Conservation (phyloP, 495 filamentous ascomycete species). For the Penicillium nucicola region DNA sequence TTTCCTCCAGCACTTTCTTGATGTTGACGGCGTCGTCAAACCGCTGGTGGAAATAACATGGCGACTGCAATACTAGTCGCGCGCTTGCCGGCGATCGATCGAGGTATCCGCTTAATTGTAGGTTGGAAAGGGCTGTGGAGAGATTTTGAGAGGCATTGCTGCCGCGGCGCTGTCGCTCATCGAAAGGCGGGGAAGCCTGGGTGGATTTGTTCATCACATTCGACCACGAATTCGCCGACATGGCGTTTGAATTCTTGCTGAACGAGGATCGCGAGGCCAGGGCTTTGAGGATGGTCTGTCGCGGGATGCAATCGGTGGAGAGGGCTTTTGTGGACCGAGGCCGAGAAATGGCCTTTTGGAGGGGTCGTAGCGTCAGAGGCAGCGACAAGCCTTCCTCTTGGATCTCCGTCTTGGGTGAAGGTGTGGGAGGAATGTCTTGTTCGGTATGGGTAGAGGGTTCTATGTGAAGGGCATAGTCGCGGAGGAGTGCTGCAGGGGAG, state of each 20-base stretch:
- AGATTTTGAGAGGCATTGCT: slow-evolving; percentile 56
- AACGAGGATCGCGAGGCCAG: slow-evolving; percentile 66
- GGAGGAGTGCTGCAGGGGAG: slow-evolving; percentile 32
- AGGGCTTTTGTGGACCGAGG: slow-evolving; percentile 58
- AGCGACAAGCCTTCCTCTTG: slow-evolving; percentile 32
- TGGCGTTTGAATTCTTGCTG: slow-evolving; percentile 51
- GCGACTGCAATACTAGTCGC: slow-evolving; percentile 70
- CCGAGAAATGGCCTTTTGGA: slow-evolving; percentile 39
- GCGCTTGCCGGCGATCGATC: slow-evolving; percentile 58
- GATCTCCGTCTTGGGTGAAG: slow-evolving; percentile 19
- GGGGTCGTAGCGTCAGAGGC: slow-evolving; percentile 34
- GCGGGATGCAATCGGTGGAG: slow-evolving; percentile 70
- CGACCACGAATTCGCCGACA: slow-evolving; percentile 45
- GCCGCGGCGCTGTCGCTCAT: slow-evolving; percentile 43
- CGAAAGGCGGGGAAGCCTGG: slow-evolving; percentile 26
- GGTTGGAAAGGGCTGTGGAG: slow-evolving; percentile 61
- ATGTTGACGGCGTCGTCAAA: slow-evolving; percentile 97
- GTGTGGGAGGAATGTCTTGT: slow-evolving; percentile 12
- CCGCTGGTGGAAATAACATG: slow-evolving; percentile 94
- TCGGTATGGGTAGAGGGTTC: slow-evolving; percentile 37
- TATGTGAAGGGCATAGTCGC: slow-evolving; percentile 44
- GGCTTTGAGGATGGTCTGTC: slow-evolving; percentile 87
- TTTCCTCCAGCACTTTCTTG: slow-evolving; percentile 92
- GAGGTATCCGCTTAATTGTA: slow-evolving; percentile 44
- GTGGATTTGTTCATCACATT: slow-evolving; percentile 31